These are phyloP conservation scores for Botrytis elliptica DNA, from an alignment of 2,329 filamentous ascomycete species.

Conservation along the genomic window DNA sequence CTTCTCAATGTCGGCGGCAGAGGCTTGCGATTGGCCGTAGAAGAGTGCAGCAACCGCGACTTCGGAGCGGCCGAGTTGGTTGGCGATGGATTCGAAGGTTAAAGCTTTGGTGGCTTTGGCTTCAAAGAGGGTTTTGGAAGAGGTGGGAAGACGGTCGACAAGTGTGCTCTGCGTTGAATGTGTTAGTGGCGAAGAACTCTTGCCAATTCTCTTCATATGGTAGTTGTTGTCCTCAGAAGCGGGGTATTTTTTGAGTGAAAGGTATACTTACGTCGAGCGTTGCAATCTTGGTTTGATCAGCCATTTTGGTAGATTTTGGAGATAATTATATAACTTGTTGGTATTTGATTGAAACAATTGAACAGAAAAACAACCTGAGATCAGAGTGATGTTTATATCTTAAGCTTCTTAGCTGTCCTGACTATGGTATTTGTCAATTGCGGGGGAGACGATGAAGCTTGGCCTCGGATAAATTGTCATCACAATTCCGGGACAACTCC, in stretches of 20 bases:
- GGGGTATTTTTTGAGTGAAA: conserved; percentile 7
- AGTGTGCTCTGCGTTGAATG: conserved; percentile 55
- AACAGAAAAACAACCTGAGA: not conserved
- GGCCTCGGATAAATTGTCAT: not conserved
- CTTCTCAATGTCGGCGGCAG: conserved; percentile 64
- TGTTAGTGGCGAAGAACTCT: conserved; percentile 19
- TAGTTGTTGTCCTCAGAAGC: conserved; percentile 21
- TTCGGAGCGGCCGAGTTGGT: conserved; percentile 74
- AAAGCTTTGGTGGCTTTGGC: conserved; percentile 75
- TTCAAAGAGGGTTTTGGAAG: conserved; percentile 72
- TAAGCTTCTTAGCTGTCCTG: not conserved
- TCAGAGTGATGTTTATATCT: not conserved
- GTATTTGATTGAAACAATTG: not conserved
- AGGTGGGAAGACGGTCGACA: conserved; percentile 65
- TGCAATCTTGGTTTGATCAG: conserved; percentile 20
- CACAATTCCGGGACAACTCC: conserved; percentile 17
- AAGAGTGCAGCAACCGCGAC: conserved; percentile 89
- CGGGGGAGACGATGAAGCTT: conserved; percentile 9
- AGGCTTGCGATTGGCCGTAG: conserved; percentile 81
- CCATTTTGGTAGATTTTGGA: conserved; percentile 6
- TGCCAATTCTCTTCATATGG: conserved; percentile 4
- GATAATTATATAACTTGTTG: not conserved
- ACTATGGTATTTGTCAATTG: conserved; percentile 7
- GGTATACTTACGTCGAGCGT: conserved; percentile 21
- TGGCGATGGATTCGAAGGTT: conserved; percentile 75